Percentiles rank a stretch among this genome's conserved stretches.
phyloP scores from a whole-genome alignment of 306 rosid species.

The Mimosa pudica region DNA sequence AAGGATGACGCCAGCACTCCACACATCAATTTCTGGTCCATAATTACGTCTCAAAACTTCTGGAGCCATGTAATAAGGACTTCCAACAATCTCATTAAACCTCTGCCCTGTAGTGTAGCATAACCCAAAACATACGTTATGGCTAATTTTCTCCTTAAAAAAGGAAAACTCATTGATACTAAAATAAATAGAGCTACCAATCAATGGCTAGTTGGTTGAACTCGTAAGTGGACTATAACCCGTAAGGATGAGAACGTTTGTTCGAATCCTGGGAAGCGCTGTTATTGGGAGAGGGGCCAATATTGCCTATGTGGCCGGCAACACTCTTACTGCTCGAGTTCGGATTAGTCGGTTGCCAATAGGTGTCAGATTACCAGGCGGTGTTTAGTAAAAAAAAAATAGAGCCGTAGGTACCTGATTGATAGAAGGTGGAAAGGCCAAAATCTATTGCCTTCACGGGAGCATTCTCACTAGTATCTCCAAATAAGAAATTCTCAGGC shows the following conservation, averaged over 20 bases:
- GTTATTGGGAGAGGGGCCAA: no score
- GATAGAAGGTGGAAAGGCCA: constrained; percentile 81
- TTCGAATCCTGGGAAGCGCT: no score
- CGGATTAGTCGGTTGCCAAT: no score
- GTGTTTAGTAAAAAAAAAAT: background rate
- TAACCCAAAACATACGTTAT: constrained; percentile 1
- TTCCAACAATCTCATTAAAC: constrained; percentile 90
- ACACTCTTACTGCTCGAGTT: no score
- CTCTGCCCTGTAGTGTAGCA: constrained; percentile 70
- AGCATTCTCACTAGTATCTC: constrained; percentile 61
- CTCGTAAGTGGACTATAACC: no score
- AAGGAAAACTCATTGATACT: background rate
- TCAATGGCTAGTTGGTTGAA: no score
- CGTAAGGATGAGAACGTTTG: no score
- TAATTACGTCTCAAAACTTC: constrained; percentile 87
- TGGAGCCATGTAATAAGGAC: constrained; percentile 99
- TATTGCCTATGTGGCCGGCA: no score
- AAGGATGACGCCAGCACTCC: constrained; percentile 96
- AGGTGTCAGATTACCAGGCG: no score
- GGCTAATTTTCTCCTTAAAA: background rate
- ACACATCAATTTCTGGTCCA: constrained; percentile 83
- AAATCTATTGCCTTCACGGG: constrained; percentile 85
- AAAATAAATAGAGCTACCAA: background rate
- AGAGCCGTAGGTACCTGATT: constrained; percentile 45
- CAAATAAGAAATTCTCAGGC: constrained; percentile 90